These are phyloP conservation scores for Pythium angustatum DNA, from an alignment of 352 stramenopile genomes.

Conservation along the genomic window DNA sequence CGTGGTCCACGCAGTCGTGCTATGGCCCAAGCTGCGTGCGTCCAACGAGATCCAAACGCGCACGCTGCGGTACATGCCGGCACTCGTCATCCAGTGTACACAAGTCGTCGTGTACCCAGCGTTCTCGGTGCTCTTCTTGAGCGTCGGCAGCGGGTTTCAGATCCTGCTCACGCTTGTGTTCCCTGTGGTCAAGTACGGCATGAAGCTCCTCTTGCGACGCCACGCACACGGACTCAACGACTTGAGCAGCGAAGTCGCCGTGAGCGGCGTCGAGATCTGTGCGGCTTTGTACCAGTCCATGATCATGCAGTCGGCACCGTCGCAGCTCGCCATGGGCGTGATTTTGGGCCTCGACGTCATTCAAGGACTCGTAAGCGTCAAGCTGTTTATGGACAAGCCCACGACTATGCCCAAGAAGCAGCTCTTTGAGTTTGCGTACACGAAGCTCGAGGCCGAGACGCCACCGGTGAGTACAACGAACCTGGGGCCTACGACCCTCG, in stretches of 20 bases:
- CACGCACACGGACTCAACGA: constrained; percentile 10
- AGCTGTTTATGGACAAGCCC: constrained; percentile 18
- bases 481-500: no score
- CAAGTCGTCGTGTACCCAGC: constrained; percentile 22
- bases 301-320: constrained; percentile 29
- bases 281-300: constrained; percentile 28
- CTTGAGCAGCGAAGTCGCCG: constrained; percentile 14
- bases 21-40: constrained; percentile 6
- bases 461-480: no score
- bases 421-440: not conserved
- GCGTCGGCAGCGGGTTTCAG: not conserved
- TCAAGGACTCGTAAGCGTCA: constrained; percentile 14
- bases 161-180: constrained; percentile 21
- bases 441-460: not conserved
- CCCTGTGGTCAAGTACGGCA: constrained; percentile 18
- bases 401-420: constrained; percentile 6
- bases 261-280: constrained; percentile 26
- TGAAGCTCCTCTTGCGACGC: constrained; percentile 1
- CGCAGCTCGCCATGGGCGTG: not conserved
- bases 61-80: not conserved
- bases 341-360: constrained; percentile 20
- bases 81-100: not conserved
- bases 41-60: constrained; percentile 6
- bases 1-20: not conserved
- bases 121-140: constrained; percentile 19